These are phyloP conservation scores for Fusarium mundagurra DNA, from an alignment of 2,329 filamentous ascomycete genomes.

Conservation along the genomic window DNA sequence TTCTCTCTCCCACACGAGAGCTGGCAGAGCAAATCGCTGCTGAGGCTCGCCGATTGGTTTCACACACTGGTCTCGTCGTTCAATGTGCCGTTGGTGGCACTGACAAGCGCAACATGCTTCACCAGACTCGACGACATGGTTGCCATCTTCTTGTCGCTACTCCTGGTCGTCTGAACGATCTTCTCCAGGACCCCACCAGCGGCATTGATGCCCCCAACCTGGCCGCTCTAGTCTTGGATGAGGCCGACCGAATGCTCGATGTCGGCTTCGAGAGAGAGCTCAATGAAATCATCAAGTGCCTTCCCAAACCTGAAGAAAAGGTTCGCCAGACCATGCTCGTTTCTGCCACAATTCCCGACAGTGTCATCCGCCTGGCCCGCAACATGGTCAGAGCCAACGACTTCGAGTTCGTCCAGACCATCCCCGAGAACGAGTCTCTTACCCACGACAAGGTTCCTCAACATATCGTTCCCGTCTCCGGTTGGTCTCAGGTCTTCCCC, in stretches of 20 bases:
- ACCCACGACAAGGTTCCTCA: conserved; percentile 90
- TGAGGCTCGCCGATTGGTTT: conserved; percentile 77
- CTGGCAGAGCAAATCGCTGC: conserved; percentile 82
- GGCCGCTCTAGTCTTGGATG: conserved; percentile 92
- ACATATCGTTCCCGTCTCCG: conserved; percentile 71
- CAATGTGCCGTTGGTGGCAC: conserved; percentile 93
- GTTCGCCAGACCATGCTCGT: conserved; percentile 93
- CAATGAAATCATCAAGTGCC: conserved; percentile 64
- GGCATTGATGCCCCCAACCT: conserved; percentile 80
- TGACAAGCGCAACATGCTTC: conserved; percentile 75
- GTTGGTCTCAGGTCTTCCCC: conserved; percentile 81
- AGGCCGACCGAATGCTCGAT: conserved; percentile 98
- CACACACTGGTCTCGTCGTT: conserved; percentile 71
- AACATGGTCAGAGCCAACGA: conserved; percentile 78
- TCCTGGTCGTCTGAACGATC: conserved; percentile 85
- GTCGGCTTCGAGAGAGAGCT: conserved; percentile 82
- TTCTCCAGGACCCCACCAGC: conserved; percentile 72
- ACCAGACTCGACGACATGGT: conserved; percentile 74
- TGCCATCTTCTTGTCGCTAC: conserved; percentile 93
- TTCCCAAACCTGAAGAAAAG: conserved; percentile 71
- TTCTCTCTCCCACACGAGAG: conserved; percentile 83
- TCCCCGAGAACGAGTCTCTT: conserved; percentile 80
- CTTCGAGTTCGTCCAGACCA: conserved; percentile 92
- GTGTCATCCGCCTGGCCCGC: conserved; percentile 83
- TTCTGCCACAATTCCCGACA: conserved; percentile 88